These are phyloP conservation scores for Penicillium hesseltinei DNA, from an alignment of 2,329 filamentous ascomycete genomes.

Conservation along the genomic window DNA sequence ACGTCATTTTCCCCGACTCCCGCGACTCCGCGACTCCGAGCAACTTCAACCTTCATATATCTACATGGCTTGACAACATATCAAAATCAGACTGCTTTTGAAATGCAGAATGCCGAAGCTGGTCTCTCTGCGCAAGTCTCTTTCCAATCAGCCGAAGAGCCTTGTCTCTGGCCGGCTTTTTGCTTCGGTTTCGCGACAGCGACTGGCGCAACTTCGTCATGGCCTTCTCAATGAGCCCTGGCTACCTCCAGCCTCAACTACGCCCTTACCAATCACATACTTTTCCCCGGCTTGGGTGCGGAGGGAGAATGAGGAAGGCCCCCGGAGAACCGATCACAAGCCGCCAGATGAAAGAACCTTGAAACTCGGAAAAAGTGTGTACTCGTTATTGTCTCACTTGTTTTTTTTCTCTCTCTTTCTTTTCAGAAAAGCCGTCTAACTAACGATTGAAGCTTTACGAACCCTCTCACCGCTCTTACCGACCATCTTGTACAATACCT, in stretches of 20 bases:
- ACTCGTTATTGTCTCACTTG: not conserved
- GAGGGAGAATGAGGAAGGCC: constrained; percentile 21
- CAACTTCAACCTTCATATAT: not conserved
- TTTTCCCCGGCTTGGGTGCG: constrained; percentile 28
- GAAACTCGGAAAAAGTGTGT: constrained; percentile 61
- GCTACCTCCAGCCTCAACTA: constrained; percentile 25
- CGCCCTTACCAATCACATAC: constrained; percentile 18
- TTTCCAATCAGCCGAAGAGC: constrained; percentile 9
- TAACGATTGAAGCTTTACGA: constrained; percentile 51
- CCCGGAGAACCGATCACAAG: constrained; percentile 40
- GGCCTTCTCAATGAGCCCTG: constrained; percentile 38
- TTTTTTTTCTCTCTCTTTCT: not conserved
- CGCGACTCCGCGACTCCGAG: not conserved
- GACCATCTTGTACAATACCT: constrained; percentile 58
- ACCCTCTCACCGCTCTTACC: constrained; percentile 62
- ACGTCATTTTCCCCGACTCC: constrained; percentile 12
- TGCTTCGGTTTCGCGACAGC: constrained; percentile 28
- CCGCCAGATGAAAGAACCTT: constrained; percentile 59
- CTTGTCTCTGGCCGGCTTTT: constrained; percentile 22
- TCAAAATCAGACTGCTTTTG: constrained; percentile 5
- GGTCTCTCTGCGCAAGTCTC: constrained; percentile 14
- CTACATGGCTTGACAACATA: constrained; percentile 17
- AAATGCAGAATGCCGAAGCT: constrained; percentile 31
- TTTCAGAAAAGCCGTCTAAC: not conserved
- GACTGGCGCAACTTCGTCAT: constrained; percentile 38